Conservation (phyloP, 2,329 filamentous ascomycete species). For the Magnaporthales sp. region DNA sequence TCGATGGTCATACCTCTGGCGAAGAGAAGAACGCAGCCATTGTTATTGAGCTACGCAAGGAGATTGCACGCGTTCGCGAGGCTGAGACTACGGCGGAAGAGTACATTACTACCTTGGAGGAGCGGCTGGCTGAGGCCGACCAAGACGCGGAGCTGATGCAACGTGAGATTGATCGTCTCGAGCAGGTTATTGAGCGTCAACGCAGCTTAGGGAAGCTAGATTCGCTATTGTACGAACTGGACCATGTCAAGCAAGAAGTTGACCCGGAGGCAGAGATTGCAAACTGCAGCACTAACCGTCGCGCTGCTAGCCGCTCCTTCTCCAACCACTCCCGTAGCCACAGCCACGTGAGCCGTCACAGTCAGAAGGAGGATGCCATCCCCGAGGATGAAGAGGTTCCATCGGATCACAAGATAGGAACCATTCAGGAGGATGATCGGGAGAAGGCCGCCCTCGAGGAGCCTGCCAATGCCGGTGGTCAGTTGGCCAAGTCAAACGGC, state of each 20-base stretch:
- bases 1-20: constrained; percentile 82
- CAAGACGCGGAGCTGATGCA: constrained; percentile 97
- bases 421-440: constrained; percentile 17
- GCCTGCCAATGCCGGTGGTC: constrained; percentile 1
- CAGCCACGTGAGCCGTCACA: constrained; percentile 45
- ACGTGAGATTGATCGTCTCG: constrained; percentile 85
- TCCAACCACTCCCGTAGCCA: constrained; percentile 41
- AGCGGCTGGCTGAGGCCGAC: constrained; percentile 88
- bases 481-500: constrained; percentile 10
- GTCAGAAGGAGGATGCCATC: constrained; percentile 44
- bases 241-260: constrained; percentile 55
- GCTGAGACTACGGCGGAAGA: constrained; percentile 88
- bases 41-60: constrained; percentile 80
- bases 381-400: constrained; percentile 34
- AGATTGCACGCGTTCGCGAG: constrained; percentile 78
- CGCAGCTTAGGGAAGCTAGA: constrained; percentile 91
- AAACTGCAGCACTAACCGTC: constrained; percentile 15
- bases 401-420: constrained; percentile 14
- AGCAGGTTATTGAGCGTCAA: constrained; percentile 92
- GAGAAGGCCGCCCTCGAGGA: background rate
- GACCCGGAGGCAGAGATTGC: constrained; percentile 26
- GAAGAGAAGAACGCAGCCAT: constrained; percentile 88
- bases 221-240: constrained; percentile 82
- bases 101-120: constrained; percentile 94
- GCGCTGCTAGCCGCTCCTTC: constrained; percentile 20